These are phyloP conservation scores for Penicillium roqueforti DNA, from an alignment of 495 filamentous ascomycete genomes.

Conservation along the genomic window DNA sequence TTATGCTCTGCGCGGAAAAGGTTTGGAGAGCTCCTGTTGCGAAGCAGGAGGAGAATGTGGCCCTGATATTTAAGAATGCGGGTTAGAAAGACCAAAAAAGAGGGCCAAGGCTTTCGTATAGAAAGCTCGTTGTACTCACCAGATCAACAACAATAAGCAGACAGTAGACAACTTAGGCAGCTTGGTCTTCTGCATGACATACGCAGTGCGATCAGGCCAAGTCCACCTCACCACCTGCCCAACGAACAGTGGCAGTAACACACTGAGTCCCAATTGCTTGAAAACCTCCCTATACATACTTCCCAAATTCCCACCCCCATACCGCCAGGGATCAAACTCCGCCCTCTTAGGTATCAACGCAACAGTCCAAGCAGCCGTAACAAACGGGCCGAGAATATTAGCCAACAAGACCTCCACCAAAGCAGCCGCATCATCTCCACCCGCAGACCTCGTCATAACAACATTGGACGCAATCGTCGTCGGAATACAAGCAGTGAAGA, in stretches of 20 bases:
- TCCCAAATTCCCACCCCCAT: constrained; percentile 40
- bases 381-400: constrained; percentile 50
- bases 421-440: constrained; percentile 53
- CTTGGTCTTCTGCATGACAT: constrained; percentile 40
- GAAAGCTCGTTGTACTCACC: constrained; percentile 32
- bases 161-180: constrained; percentile 43
- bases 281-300: constrained; percentile 51
- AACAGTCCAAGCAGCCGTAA: constrained; percentile 50
- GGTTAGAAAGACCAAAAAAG: neutral
- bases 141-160: constrained; percentile 48
- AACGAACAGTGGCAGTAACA: constrained; percentile 45
- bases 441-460: constrained; percentile 52
- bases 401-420: constrained; percentile 52
- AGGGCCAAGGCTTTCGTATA: neutral
- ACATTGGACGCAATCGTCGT: constrained; percentile 57
- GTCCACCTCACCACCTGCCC: constrained; percentile 48
- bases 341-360: constrained; percentile 39
- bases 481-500: constrained; percentile 53
- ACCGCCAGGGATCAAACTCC: constrained; percentile 44
- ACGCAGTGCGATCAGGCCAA: constrained; percentile 39
- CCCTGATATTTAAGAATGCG: constrained; percentile 23
- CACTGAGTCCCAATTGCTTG: constrained; percentile 49
- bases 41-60: constrained; percentile 53
- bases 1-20: constrained; percentile 43
- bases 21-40: constrained; percentile 47